Conservation (phyloP, 192 early-diverging fungal genomes). For the Coemansia aciculifera region DNA sequence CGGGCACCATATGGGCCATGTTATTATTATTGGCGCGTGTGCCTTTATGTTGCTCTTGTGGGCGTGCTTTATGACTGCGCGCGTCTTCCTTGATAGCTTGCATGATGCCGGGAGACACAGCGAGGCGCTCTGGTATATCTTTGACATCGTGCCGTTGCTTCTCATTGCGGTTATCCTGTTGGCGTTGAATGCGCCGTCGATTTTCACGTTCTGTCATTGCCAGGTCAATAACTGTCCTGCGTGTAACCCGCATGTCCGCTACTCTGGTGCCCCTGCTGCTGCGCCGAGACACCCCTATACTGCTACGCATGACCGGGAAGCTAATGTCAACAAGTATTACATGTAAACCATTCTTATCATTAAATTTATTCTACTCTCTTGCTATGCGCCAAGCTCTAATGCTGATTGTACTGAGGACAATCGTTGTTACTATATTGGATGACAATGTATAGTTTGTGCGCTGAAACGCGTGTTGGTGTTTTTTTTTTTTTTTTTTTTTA, state of each 20-base stretch:
- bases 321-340: constrained; percentile 38
- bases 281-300: constrained; percentile 17
- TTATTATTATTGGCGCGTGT: constrained; percentile 41
- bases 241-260: constrained; percentile 46
- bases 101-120: constrained; percentile 39
- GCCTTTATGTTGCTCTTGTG: constrained; percentile 37
- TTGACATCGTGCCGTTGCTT: constrained; percentile 46
- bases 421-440: constrained; percentile 1
- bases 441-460: neutral
- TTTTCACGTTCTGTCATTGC: constrained; percentile 55
- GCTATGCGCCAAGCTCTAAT: neutral
- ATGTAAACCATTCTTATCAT: constrained; percentile 19
- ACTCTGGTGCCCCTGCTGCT: constrained; percentile 11
- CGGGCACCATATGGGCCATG: constrained; percentile 47
- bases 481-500: neutral
- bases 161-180: constrained; percentile 44
- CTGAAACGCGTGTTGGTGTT: neutral
- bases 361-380: neutral
- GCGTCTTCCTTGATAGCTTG: constrained; percentile 36
- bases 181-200: constrained; percentile 42
- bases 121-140: constrained; percentile 54
- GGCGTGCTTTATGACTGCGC: constrained; percentile 47
- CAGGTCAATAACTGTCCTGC: constrained; percentile 47
- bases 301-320: constrained; percentile 23
- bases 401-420: neutral